phyloP scores from a whole-genome alignment of 208 protist species.

The Giardia muris region DNA sequence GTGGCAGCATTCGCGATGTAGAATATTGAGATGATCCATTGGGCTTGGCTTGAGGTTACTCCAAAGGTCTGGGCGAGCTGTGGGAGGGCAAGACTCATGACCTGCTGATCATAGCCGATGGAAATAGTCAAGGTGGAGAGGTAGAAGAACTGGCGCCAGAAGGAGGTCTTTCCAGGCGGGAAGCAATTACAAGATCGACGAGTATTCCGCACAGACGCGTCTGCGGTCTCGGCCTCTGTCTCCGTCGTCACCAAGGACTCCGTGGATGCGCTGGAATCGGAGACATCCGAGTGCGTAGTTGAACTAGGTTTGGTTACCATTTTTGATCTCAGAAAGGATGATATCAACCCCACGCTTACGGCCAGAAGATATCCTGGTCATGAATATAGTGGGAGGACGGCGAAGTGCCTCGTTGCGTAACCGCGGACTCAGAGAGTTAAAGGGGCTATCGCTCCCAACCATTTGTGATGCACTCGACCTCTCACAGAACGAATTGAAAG shows the following conservation, averaged over 20 bases:
- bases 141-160: neutral
- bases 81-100: neutral
- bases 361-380: too few species aligned
- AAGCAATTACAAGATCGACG: neutral
- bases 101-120: slow-evolving; percentile 1
- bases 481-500: neutral
- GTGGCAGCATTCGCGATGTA: neutral
- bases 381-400: too few species aligned
- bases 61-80: neutral
- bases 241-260: too few species aligned
- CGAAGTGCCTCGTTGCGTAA: too few species aligned
- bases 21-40: neutral
- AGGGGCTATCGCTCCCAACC: neutral
- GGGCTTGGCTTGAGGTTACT: neutral
- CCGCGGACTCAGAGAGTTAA: too few species aligned
- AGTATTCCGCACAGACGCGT: too few species aligned
- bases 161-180: neutral
- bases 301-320: too few species aligned
- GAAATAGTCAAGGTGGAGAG: neutral
- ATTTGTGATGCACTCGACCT: neutral
- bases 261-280: too few species aligned
- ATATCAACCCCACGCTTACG: too few species aligned
- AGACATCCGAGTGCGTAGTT: too few species aligned
- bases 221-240: too few species aligned
- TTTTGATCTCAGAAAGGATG: too few species aligned